Conservation (phyloP, 352 stramenopile species). For the Phytopythium sindhum region DNA sequence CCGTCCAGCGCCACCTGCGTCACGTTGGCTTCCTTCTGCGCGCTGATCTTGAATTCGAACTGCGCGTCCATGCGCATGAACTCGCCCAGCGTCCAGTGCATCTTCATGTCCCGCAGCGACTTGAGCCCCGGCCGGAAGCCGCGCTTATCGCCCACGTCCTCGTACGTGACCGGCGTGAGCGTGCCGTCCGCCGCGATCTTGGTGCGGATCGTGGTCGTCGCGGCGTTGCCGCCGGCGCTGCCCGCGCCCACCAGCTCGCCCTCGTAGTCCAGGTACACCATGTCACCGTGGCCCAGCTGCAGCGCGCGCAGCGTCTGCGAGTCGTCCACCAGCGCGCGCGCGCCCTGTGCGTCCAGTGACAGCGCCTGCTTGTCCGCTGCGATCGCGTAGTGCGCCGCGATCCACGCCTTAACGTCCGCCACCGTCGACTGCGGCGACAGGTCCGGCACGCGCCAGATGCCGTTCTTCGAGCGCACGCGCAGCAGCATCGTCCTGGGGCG, state of each 20-base stretch:
- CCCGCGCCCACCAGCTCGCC: slow-evolving; percentile 57
- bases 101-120: slow-evolving; percentile 97
- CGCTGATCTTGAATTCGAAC: slow-evolving; percentile 97
- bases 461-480: slow-evolving; percentile 85
- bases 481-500: slow-evolving; percentile 50
- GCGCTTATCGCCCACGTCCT: slow-evolving; percentile 72
- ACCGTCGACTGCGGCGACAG: slow-evolving; percentile 62
- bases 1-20: slow-evolving; percentile 86
- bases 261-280: slow-evolving; percentile 78
- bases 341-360: slow-evolving; percentile 47
- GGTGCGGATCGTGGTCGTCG: slow-evolving; percentile 28
- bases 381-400: slow-evolving; percentile 74
- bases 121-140: slow-evolving; percentile 95
- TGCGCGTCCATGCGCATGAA: slow-evolving; percentile 97
- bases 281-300: slow-evolving; percentile 68
- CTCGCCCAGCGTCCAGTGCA: slow-evolving; percentile 97
- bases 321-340: slow-evolving; percentile 29
- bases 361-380: slow-evolving; percentile 42
- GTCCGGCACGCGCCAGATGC: slow-evolving; percentile 80
- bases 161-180: slow-evolving; percentile 73
- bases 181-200: slow-evolving; percentile 83
- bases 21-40: slow-evolving; percentile 88
- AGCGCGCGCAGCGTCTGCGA: slow-evolving; percentile 57
- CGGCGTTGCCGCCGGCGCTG: slow-evolving; percentile 29
- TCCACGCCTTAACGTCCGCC: slow-evolving; percentile 69